Evolutionary conservation across 2,329 filamentous ascomycete genomes (phyloP).

Genomic region (Talaromyces sp.): DNA sequence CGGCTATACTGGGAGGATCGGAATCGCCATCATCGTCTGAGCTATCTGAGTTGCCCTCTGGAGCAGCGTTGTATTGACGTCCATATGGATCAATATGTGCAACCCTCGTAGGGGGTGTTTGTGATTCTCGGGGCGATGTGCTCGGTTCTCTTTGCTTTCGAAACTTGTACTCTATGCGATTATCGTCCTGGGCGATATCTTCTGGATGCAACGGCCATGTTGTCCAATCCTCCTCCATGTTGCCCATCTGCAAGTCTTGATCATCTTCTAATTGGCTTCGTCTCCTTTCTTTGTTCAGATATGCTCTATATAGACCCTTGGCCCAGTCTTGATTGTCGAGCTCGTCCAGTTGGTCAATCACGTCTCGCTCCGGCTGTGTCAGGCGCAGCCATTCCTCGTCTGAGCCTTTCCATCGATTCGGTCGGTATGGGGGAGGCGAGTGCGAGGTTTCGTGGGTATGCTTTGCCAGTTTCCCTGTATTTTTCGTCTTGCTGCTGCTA

Average conservation of each 20-base stretch:
- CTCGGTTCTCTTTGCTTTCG: background rate
- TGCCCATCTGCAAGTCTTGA: background rate
- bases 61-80: background rate
- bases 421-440: background rate
- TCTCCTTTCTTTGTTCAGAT: background rate
- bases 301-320: background rate
- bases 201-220: background rate
- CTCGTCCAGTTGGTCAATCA: background rate
- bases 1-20: slow-evolving; percentile 52
- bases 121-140: background rate
- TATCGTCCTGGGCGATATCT: background rate
- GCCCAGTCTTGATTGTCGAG: background rate
- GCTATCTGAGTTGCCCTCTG: background rate
- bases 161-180: background rate
- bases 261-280: background rate
- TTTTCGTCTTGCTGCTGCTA: background rate
- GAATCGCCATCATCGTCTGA: slow-evolving; percentile 51
- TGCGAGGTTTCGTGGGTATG: background rate
- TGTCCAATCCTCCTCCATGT: background rate
- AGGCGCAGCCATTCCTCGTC: background rate
- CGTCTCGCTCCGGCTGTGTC: background rate
- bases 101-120: background rate
- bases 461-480: background rate
- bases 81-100: background rate
- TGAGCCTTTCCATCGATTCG: background rate